Conservation (phyloP, 2,329 filamentous ascomycete genomes). For the Botrytis pseudocinerea region DNA sequence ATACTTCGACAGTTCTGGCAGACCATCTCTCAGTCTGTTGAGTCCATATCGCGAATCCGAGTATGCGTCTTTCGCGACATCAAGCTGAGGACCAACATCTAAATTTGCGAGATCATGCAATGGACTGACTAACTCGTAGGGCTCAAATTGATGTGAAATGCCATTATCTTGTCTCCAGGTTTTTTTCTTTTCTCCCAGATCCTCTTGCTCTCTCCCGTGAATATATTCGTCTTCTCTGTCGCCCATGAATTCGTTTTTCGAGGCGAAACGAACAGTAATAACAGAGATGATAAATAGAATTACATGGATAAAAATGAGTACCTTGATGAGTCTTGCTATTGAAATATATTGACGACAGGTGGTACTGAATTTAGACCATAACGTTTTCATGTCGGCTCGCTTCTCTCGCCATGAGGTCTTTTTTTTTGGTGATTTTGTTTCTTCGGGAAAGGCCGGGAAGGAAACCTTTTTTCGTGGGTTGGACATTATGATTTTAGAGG, state of each 20-base stretch:
- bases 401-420: background rate
- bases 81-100: background rate
- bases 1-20: background rate
- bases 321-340: background rate
- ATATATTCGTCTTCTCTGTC: background rate
- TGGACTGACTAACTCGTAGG: background rate
- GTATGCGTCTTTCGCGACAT: background rate
- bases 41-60: background rate
- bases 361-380: background rate
- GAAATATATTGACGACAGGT: background rate
- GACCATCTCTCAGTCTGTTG: background rate
- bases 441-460: background rate
- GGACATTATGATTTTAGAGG: background rate
- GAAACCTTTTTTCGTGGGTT: background rate
- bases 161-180: background rate
- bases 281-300: background rate
- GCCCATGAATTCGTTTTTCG: background rate
- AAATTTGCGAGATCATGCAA: background rate
- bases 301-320: background rate
- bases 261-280: background rate
- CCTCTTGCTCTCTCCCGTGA: too few relatives aligned
- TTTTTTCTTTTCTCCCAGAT: background rate
- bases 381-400: too few relatives aligned
- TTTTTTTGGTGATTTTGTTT: background rate
- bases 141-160: background rate